phyloP scores from a whole-genome alignment of 2,329 filamentous ascomycete genomes.

The Colletotrichum liriopes region DNA sequence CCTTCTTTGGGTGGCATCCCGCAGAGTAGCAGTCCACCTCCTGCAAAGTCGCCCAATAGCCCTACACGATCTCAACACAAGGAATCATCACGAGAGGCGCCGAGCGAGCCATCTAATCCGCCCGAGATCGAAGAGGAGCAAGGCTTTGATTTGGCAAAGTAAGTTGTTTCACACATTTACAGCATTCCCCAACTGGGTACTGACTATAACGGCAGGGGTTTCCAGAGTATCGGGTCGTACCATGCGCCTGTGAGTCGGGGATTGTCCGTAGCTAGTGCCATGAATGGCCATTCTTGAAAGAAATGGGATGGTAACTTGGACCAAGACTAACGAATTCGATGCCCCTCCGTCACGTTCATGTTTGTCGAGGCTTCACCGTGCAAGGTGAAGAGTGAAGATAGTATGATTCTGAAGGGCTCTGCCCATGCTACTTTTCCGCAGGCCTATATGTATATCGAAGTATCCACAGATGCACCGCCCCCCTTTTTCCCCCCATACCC shows the following conservation, averaged over 20 bases:
- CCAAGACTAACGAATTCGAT: constrained; percentile 12
- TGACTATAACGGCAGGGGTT: constrained; percentile 65
- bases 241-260: constrained; percentile 70
- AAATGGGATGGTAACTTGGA: not conserved
- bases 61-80: constrained; percentile 56
- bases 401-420: constrained; percentile 28
- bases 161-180: constrained; percentile 46
- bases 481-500: constrained; percentile 6
- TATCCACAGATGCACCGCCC: constrained; percentile 29
- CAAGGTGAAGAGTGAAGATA: constrained; percentile 35
- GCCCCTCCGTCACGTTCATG: not conserved
- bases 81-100: constrained; percentile 44
- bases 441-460: constrained; percentile 15
- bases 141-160: constrained; percentile 74
- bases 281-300: constrained; percentile 50
- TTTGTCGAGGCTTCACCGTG: not conserved
- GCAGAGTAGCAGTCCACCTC: constrained; percentile 73
- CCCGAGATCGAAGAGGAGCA: constrained; percentile 63
- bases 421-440: constrained; percentile 18
- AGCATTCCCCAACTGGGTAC: constrained; percentile 22
- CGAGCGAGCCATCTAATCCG: constrained; percentile 45
- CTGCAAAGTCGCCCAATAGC: constrained; percentile 68
- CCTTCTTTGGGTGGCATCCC: constrained; percentile 54
- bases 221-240: constrained; percentile 76
- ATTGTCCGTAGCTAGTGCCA: constrained; percentile 59